A percentile compares a stretch with the other conserved stretches of the same genome.
Conservation (phyloP, 306 rosid species). For the Lagenaria siceraria region DNA sequence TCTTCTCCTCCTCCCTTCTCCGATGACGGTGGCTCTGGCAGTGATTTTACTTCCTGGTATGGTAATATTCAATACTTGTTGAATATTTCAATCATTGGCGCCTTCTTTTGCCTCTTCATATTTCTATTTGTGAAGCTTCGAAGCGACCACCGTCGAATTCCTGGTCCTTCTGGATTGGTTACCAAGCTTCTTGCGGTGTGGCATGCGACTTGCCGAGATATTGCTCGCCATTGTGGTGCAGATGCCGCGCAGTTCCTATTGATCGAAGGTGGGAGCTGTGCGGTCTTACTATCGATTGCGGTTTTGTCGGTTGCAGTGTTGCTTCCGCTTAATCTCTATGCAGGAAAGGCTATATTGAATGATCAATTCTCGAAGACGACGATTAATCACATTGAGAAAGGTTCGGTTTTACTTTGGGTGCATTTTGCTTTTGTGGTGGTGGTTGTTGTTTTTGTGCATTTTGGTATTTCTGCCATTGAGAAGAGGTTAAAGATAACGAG, state of each 20-base stretch:
- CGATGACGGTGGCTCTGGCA: slow-evolving; percentile 26
- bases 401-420: slow-evolving; percentile 76
- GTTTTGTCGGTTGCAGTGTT: slow-evolving; percentile 32
- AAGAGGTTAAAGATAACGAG: slow-evolving; percentile 60
- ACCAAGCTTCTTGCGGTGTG: slow-evolving; percentile 87
- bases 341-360: slow-evolving; percentile 41
- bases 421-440: slow-evolving; percentile 60
- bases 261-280: slow-evolving; percentile 89
- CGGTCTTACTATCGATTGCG: slow-evolving; percentile 40
- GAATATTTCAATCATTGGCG: slow-evolving; percentile 82
- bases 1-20: slow-evolving; percentile 47
- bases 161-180: slow-evolving; percentile 62
- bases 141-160: slow-evolving; percentile 89
- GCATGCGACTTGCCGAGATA: slow-evolving; percentile 79
- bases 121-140: slow-evolving; percentile 88
- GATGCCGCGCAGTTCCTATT: slow-evolving; percentile 93
- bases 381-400: slow-evolving; percentile 62
- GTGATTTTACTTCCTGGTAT: slow-evolving; percentile 39
- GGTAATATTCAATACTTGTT: slow-evolving; percentile 87
- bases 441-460: slow-evolving; percentile 58
- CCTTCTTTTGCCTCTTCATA: slow-evolving; percentile 54
- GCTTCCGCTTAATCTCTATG: slow-evolving; percentile 71
- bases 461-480: slow-evolving; percentile 58
- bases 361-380: slow-evolving; percentile 85
- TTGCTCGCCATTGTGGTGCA: slow-evolving; percentile 85